phyloP scores from a whole-genome alignment of 768 basidiomycete genomes.

The Neoboletus subvelutipes region DNA sequence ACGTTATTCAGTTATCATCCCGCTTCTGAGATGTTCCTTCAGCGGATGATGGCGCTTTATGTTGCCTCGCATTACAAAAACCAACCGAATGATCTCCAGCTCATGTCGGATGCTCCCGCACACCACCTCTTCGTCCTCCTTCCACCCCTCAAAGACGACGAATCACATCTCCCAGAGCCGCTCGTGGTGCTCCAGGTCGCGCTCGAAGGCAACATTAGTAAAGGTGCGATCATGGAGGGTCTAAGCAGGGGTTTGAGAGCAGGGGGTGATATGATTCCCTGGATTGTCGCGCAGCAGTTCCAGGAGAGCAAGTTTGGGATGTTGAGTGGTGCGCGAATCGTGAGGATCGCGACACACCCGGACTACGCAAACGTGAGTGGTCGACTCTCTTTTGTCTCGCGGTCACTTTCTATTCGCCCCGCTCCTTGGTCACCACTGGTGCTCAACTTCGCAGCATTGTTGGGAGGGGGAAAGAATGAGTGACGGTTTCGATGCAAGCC shows the following conservation, averaged over 20 bases:
- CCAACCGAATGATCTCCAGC: conserved; percentile 97
- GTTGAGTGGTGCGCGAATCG: conserved; percentile 87
- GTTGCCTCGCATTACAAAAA: conserved; percentile 99
- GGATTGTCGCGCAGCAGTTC: conserved; percentile 93
- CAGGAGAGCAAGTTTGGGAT: conserved; percentile 93
- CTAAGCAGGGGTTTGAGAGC: conserved; percentile 79
- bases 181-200: conserved; percentile 96
- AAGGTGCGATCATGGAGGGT: conserved; percentile 81
- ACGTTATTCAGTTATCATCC: conserved; percentile 97
- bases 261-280: conserved; percentile 97
- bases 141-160: conserved; percentile 88
- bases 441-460: neutral
- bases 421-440: neutral
- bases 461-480: neutral
- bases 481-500: neutral
- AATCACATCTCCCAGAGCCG: conserved; percentile 89
- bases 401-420: neutral
- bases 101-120: conserved; percentile 94
- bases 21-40: conserved; percentile 95
- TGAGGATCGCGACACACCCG: conserved; percentile 93
- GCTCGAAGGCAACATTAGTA: conserved; percentile 89
- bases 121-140: conserved; percentile 96
- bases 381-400: neutral
- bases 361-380: conserved; percentile 83
- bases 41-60: conserved; percentile 97